phyloP scores from a whole-genome alignment of 768 basidiomycete species.

The Mycena vitilis region DNA sequence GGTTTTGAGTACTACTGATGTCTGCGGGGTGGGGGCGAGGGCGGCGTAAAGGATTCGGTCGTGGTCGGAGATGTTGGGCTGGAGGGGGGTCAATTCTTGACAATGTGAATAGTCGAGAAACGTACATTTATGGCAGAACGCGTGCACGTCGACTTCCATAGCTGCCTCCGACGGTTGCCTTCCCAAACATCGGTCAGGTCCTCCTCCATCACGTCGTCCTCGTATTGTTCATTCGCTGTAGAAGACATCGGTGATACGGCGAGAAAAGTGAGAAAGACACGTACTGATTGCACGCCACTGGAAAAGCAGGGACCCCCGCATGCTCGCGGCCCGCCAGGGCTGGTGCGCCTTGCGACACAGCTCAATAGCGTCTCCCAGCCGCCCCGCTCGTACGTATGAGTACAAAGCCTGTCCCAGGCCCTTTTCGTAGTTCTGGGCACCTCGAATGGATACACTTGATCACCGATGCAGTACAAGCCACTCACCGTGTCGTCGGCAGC shows the following conservation, averaged over 20 bases:
- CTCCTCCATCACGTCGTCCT: conserved; percentile 62
- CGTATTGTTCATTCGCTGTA: conserved; percentile 52
- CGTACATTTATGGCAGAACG: conserved; percentile 82
- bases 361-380: conserved; percentile 85
- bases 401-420: conserved; percentile 82
- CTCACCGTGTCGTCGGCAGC: conserved; percentile 85
- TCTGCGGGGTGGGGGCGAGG: conserved; percentile 78
- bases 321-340: conserved; percentile 92
- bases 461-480: conserved; percentile 15
- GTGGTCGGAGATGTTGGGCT: conserved; percentile 69
- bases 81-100: conserved; percentile 35
- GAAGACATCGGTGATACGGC: background rate
- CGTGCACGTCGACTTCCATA: conserved; percentile 92
- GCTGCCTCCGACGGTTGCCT: conserved; percentile 80
- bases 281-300: conserved; percentile 78
- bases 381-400: conserved; percentile 85
- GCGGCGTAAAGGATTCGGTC: conserved; percentile 93
- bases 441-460: background rate
- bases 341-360: conserved; percentile 86
- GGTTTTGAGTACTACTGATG: conserved; percentile 71
- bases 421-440: conserved; percentile 80
- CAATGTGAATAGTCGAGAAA: conserved; percentile 19
- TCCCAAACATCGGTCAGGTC: conserved; percentile 65
- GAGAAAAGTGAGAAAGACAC: background rate
- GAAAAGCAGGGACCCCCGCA: conserved; percentile 86